Conservation (phyloP, 805 yeast species). For the Candida vartiovaarae region DNA sequence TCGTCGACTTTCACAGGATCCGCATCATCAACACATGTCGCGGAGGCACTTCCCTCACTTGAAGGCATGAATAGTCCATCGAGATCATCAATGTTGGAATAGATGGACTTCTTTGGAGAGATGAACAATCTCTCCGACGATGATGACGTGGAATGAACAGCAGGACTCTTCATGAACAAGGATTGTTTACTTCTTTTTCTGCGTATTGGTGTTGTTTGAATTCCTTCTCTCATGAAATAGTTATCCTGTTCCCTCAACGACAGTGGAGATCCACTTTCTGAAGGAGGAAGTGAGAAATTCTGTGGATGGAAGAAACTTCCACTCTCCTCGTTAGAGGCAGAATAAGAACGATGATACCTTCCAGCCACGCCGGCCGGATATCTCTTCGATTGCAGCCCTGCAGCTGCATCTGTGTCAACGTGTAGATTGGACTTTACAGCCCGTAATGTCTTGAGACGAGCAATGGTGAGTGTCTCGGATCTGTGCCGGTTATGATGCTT, state of each 20-base stretch:
- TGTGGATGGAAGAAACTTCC: conserved; percentile 7
- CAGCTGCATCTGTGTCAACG: not conserved
- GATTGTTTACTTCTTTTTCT: not conserved
- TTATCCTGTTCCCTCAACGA: conserved; percentile 2
- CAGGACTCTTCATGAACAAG: not conserved
- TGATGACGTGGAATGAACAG: conserved; percentile 6
- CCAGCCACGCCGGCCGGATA: not conserved
- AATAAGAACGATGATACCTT: conserved; percentile 17
- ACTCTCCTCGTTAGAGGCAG: conserved; percentile 16
- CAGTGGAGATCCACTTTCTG: conserved; percentile 17
- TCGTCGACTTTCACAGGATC: conserved; percentile 19
- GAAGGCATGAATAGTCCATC: conserved; percentile 17
- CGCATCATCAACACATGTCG: not conserved
- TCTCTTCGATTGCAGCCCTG: not conserved
- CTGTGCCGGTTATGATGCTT: conserved; percentile 19
- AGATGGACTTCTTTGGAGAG: conserved; percentile 6
- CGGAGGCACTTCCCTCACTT: not conserved
- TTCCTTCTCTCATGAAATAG: conserved; percentile 5
- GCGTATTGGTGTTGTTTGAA: not conserved
- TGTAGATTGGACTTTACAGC: conserved; percentile 14
- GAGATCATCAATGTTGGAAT: conserved; percentile 14
- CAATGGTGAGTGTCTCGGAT: conserved; percentile 19
- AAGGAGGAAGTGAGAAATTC: conserved; percentile 10
- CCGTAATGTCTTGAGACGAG: conserved; percentile 12
- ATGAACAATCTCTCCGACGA: conserved; percentile 11